Evolutionary conservation across 2,329 filamentous ascomycete species (phyloP), one percentile per base, ranked within the genome.

Genomic region (Xylariaceae sp.): DNA sequence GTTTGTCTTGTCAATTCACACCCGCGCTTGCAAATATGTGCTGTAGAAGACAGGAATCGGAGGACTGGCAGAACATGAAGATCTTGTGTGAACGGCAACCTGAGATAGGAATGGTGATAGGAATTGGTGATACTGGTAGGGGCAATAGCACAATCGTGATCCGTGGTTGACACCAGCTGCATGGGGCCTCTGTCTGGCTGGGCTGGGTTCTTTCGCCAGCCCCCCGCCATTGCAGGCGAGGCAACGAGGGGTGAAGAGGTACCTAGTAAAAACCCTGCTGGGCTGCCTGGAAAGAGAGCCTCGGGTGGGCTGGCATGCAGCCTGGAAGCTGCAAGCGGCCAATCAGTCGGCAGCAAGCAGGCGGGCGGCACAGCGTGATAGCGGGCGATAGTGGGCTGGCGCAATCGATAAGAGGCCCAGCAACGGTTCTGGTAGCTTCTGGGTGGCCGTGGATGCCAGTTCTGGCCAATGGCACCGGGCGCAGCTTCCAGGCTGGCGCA

Each of bases 291-390:
- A 45, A 58, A 47, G 50, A 41, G 51, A 42, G 34, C 47, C 14
- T 17, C 33, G 16, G n/a, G 34, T 43, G 48, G 45, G 36, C 44
- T 57, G 50, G 54, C 53, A 42, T 42, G 49, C 49, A 53, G 31
- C 14, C 14, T n/a, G 22, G 22, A 33, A 7, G 53, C 56, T 58
- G 62, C 54, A 58, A 63, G 54, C 58, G 57, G 60, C 63, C 60
- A 63, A 63, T 60, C 60, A 60, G 22, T 47, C 53, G 58, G 53
- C 46, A 4, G 22, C 22, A 28, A 7, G 22, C 7, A 4, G 22
- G 22, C 22, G 22, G 22, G 22, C 22, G 22, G 22, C 7, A 4
- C 4, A 28, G 22, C 22, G 7, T 7, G 22, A 28, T 28, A 28
- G 22, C 22, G 48, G 16, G 7, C 42, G 53, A 45, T 52, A n/a